phyloP scores from a whole-genome alignment of 2,329 filamentous ascomycete genomes.

The Fusarium tjaetaba region DNA sequence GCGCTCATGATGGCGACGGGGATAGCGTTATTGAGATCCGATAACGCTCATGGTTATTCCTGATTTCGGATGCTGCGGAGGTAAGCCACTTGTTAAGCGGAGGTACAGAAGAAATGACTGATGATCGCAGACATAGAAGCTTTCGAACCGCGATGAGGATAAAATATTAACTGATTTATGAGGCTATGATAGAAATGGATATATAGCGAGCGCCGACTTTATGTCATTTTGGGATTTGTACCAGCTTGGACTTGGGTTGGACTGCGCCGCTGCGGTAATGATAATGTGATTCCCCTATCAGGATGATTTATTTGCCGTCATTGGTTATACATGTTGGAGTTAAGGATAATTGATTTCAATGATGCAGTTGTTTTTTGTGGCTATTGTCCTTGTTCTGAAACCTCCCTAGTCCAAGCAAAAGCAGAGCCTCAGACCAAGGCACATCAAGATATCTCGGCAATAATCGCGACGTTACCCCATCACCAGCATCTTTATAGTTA shows the following conservation, averaged over 20 bases:
- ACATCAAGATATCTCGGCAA: too few relatives aligned
- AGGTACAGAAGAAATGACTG: rapidly evolving
- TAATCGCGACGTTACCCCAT: rapidly evolving
- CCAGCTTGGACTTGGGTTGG: background rate
- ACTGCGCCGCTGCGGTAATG: background rate
- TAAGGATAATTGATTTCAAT: background rate
- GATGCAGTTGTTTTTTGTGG: rapidly evolving
- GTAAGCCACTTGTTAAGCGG: rapidly evolving
- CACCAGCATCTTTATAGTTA: too few relatives aligned
- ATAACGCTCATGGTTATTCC: background rate
- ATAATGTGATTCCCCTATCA: background rate
- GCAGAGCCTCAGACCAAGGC: background rate
- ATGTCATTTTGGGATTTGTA: rapidly evolving
- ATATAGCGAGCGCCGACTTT: rapidly evolving
- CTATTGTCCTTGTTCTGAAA: rapidly evolving
- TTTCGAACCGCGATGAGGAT: rapidly evolving
- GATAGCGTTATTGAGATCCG: background rate
- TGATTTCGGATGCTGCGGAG: background rate
- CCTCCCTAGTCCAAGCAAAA: background rate
- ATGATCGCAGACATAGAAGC: rapidly evolving
- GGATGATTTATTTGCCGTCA: too few relatives aligned
- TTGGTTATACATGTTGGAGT: background rate
- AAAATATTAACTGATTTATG: background rate
- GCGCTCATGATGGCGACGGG: background rate
- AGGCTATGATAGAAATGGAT: background rate